These are phyloP conservation scores for Dothistroma septosporum DNA, from an alignment of 2,329 filamentous ascomycete species.

Conservation along the genomic window DNA sequence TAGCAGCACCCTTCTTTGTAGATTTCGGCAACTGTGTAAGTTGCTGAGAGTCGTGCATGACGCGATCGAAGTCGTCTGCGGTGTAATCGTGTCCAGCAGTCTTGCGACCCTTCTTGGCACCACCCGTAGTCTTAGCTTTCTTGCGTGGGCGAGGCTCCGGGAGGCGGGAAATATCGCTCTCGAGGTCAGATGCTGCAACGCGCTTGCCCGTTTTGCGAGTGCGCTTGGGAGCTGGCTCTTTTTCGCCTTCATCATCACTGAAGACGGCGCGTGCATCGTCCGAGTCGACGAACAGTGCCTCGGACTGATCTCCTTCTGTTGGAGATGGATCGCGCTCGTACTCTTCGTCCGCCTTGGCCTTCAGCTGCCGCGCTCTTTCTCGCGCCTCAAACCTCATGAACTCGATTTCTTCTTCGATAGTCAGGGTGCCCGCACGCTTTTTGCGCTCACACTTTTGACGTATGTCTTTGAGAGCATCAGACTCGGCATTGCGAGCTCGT, in stretches of 20 bases:
- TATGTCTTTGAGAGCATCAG: slow-evolving; percentile 6
- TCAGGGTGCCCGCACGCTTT: slow-evolving; percentile 10
- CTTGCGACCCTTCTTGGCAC: slow-evolving; percentile 5
- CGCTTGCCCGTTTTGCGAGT: neutral
- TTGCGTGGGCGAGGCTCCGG: neutral
- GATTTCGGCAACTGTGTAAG: neutral
- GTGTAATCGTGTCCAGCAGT: neutral
- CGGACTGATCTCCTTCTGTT: slow-evolving; percentile 10
- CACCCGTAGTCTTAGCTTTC: neutral
- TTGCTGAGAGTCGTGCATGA: neutral
- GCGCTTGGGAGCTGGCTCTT: neutral
- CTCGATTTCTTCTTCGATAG: slow-evolving; percentile 22
- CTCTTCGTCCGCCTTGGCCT: slow-evolving; percentile 18
- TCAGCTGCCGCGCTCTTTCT: slow-evolving; percentile 17
- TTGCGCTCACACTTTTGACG: slow-evolving; percentile 12
- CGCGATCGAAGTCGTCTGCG: neutral
- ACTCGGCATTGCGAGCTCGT: neutral
- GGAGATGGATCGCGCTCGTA: slow-evolving; percentile 14
- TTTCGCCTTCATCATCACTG: neutral
- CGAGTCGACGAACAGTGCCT: slow-evolving; percentile 11
- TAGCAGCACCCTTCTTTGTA: neutral
- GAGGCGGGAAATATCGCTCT: neutral
- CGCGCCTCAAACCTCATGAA: slow-evolving; percentile 21
- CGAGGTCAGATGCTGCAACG: neutral
- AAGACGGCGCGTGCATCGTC: slow-evolving; percentile 1